These are phyloP conservation scores for Penicillium longicatenatum DNA, from an alignment of 495 filamentous ascomycete species.

Conservation along the genomic window DNA sequence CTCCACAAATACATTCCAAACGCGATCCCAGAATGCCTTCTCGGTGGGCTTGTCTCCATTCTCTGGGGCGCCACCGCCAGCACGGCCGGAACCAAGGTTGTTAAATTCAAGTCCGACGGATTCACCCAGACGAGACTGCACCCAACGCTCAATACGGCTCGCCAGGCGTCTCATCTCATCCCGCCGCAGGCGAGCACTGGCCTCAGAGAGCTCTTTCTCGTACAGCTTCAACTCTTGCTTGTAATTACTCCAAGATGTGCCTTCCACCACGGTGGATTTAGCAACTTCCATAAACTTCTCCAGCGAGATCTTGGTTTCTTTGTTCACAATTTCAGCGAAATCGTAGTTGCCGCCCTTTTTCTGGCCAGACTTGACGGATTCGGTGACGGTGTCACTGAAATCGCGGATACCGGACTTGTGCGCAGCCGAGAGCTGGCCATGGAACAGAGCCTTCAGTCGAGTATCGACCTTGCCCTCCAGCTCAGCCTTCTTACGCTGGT, in stretches of 20 bases:
- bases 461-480: constrained; percentile 83
- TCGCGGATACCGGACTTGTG: constrained; percentile 86
- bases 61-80: constrained; percentile 77
- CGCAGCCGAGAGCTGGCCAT: constrained; percentile 79
- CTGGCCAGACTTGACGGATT: constrained; percentile 83
- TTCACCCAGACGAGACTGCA: constrained; percentile 81
- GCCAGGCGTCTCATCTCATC: constrained; percentile 96
- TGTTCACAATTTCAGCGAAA: constrained; percentile 89
- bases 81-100: constrained; percentile 82
- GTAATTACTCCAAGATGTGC: constrained; percentile 79
- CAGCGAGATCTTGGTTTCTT: constrained; percentile 74
- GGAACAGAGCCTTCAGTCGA: constrained; percentile 83
- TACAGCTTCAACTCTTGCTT: constrained; percentile 61
- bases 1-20: constrained; percentile 83
- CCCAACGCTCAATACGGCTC: constrained; percentile 87
- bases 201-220: constrained; percentile 83
- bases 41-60: constrained; percentile 72
- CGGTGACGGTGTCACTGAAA: constrained; percentile 84
- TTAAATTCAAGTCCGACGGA: constrained; percentile 94
- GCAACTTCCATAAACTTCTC: constrained; percentile 78
- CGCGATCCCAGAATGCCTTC: constrained; percentile 91
- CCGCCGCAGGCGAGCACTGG: constrained; percentile 76
- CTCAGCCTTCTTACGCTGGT: constrained; percentile 78
- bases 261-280: constrained; percentile 68
- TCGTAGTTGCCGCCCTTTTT: constrained; percentile 88